Conservation (phyloP, 495 filamentous ascomycete genomes). For the Podospora australis region DNA sequence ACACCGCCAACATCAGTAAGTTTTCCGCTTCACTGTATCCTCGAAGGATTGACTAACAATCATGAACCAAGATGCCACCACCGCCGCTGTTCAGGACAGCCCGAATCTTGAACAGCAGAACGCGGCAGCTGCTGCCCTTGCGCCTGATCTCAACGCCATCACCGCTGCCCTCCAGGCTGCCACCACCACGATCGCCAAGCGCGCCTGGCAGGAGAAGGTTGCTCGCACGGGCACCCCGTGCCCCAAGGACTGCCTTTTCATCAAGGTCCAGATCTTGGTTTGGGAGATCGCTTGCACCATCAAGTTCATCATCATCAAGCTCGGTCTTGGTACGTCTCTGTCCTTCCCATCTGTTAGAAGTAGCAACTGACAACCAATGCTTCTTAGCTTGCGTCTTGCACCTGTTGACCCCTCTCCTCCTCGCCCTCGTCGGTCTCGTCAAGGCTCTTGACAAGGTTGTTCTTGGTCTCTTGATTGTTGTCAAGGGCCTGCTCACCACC, state of each 20-base stretch:
- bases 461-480: conserved; percentile 24
- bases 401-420: conserved; percentile 27
- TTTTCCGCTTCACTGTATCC: background rate
- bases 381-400: conserved; percentile 26
- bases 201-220: conserved; percentile 13
- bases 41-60: background rate
- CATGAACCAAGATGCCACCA: conserved; percentile 18
- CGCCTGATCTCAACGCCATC: conserved; percentile 30
- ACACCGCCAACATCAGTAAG: conserved; percentile 35
- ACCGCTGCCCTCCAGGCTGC: conserved; percentile 24
- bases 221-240: conserved; percentile 9
- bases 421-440: conserved; percentile 27
- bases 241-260: conserved; percentile 13
- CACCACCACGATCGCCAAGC: conserved; percentile 25
- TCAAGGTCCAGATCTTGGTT: conserved; percentile 27
- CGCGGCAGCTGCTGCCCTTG: conserved; percentile 21
- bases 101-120: conserved; percentile 18
- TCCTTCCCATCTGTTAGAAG: background rate
- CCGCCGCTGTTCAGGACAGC: conserved; percentile 22
- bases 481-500: conserved; percentile 25
- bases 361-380: background rate
- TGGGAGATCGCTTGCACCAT: conserved; percentile 32
- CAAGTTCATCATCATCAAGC: conserved; percentile 32
- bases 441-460: conserved; percentile 33
- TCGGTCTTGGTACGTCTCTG: conserved; percentile 30